phyloP scores from a whole-genome alignment of 805 yeast genomes.

The Candida sakaeoensis region DNA sequence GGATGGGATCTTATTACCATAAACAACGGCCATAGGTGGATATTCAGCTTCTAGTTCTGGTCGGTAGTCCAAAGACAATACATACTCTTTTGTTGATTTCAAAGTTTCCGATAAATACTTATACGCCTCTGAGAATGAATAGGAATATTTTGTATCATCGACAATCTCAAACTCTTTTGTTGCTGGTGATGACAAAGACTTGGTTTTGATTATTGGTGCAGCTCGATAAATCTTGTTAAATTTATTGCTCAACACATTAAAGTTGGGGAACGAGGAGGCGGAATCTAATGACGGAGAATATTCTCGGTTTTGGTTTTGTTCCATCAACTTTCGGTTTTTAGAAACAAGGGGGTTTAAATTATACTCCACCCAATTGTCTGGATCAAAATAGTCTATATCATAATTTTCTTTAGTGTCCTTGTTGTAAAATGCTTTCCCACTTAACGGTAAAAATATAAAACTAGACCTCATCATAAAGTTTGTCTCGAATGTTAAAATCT shows the following conservation, averaged over 20 bases:
- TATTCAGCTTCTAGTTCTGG: conserved; percentile 45
- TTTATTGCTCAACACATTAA: conserved; percentile 26
- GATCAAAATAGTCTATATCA: conserved; percentile 74
- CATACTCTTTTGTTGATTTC: conserved; percentile 52
- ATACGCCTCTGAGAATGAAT: conserved; percentile 56
- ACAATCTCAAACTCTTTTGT: not conserved
- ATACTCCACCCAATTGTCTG: conserved; percentile 74
- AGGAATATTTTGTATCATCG: conserved; percentile 16
- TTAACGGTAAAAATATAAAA: conserved; percentile 70
- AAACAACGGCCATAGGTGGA: conserved; percentile 82
- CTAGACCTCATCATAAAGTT: conserved; percentile 88
- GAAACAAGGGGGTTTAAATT: conserved; percentile 73
- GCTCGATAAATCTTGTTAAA: conserved; percentile 22
- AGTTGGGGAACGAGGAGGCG: conserved; percentile 16
- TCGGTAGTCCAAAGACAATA: conserved; percentile 53
- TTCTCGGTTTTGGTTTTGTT: not conserved
- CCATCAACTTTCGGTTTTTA: conserved; percentile 22
- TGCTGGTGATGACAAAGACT: conserved; percentile 5
- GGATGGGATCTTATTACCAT: conserved; percentile 80
- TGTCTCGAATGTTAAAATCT: conserved; percentile 72
- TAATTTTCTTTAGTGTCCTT: conserved; percentile 52
- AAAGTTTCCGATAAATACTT: conserved; percentile 63
- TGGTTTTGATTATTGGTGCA: conserved; percentile 15
- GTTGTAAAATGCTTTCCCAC: conserved; percentile 73
- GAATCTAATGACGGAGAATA: conserved; percentile 9